Base-by-base conservation (phyloP, 139 green algal genomes). In the Asterochloris erici region DNA sequence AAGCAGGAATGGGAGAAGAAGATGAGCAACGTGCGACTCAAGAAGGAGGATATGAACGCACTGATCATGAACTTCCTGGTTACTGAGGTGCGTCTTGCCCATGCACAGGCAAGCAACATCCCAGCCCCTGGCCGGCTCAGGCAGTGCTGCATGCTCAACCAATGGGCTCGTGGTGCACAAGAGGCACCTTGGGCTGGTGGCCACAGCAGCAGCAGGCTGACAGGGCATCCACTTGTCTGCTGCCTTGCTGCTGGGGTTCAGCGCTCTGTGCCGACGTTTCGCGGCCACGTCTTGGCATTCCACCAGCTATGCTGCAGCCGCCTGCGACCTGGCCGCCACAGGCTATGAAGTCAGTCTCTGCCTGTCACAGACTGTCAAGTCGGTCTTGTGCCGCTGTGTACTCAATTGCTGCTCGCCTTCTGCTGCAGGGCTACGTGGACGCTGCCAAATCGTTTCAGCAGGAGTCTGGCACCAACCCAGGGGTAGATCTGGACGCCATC, bases 11-110 rank as follows among this genome's bases (percentile, higher is more conserved):
- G 95, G 95, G 90, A 98, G 81, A 73, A 80, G 2, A 93, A 91
- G 86, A 84, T 98, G n/a, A 68, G 82, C 9, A 62, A 64, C 9
- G 91, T 97, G 0, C 82, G 85, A 14, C 75, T 99, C 0, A 79
- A 85, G 15, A 97, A 97, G 85, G 90, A 97, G 73, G 95, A 97
- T 84, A 96, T 99, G 91, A 98, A 99, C 84, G 80, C 81, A 19
- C 87, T 99, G 2, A 86, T 99, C 14, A 99, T 99, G 95, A 96
- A 99, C 86, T 99, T 96, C 71, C 82, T 99, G 0, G 92, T 98
- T 1, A 98, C 96, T n/a, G 96, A 99, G 94, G 94, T 96, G 85
- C 10, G 82, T 62, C 1, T 12, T 54, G 38, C 38, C 38, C 38
- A 10, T 54, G 38, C 38, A 54, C 38, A 6, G 2, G 38, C 38